These are phyloP conservation scores for Polychaeton citri DNA, from an alignment of 2,329 filamentous ascomycete genomes.

Conservation along the genomic window DNA sequence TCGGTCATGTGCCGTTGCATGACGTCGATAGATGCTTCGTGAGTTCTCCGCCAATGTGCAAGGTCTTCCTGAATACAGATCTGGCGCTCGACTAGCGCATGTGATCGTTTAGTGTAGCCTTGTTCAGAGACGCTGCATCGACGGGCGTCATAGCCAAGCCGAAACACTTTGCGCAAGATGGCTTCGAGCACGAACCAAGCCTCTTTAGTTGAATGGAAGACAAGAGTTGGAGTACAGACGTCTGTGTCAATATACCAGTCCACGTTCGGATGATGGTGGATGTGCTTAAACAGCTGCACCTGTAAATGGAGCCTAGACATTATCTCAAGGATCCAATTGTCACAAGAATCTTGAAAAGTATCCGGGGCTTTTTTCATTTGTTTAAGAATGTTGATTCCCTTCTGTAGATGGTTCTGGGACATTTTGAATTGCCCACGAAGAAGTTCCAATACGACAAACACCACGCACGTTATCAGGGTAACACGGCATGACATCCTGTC, in stretches of 20 bases:
- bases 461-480: constrained; percentile 28
- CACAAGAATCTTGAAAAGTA: constrained; percentile 16
- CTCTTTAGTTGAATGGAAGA: neutral
- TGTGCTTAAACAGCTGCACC: constrained; percentile 8
- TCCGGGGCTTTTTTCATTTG: constrained; percentile 9
- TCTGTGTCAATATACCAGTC: neutral
- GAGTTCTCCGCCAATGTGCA: neutral
- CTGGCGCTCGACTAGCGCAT: neutral
- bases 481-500: constrained; percentile 20
- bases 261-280: neutral
- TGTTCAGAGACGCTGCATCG: neutral
- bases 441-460: constrained; percentile 30
- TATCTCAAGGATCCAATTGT: constrained; percentile 32
- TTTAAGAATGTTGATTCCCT: constrained; percentile 27
- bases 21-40: neutral
- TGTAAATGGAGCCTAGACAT: constrained; percentile 21
- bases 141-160: neutral
- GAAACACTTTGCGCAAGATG: neutral
- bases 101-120: neutral
- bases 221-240: neutral
- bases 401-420: constrained; percentile 30
- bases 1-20: neutral
- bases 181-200: neutral
- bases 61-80: neutral
- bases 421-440: constrained; percentile 26